A percentile compares a stretch with the other conserved stretches of the same genome.
Evolutionary conservation across 345 rosid species (phyloP).

Genomic region (Eucalyptus erythrocorys): DNA sequence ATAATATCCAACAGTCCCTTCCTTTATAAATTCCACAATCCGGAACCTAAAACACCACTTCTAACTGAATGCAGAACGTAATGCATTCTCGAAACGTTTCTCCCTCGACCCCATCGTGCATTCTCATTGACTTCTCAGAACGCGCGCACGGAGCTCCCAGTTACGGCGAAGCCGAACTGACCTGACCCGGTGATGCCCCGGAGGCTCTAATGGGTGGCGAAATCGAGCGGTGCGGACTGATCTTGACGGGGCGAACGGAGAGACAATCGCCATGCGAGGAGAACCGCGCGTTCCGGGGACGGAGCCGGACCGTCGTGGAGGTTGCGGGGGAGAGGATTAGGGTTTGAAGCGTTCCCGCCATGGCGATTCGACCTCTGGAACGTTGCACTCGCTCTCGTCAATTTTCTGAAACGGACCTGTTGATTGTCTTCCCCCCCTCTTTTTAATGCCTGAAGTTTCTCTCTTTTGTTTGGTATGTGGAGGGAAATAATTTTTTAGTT

Average conservation of each 20-base stretch:
- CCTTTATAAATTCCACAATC: background rate
- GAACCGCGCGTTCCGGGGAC: background rate
- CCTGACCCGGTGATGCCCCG: constrained; percentile 25
- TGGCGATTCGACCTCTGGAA: background rate
- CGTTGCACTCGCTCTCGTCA: background rate
- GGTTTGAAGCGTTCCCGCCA: constrained; percentile 42
- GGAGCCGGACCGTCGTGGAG: background rate
- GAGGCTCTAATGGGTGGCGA: constrained; percentile 27
- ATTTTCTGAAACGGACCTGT: too few species aligned
- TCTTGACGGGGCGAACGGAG: constrained; percentile 4
- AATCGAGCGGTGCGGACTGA: constrained; percentile 5
- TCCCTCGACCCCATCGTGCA: background rate
- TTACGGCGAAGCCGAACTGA: background rate
- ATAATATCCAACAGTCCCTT: background rate
- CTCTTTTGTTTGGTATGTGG: background rate
- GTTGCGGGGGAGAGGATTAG: constrained; percentile 1
- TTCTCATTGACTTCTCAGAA: background rate
- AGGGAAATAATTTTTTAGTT: background rate
- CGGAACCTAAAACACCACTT: background rate
- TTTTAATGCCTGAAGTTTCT: too few species aligned
- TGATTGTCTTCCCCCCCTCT: too few species aligned
- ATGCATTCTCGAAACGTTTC: background rate
- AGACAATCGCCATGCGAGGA: background rate
- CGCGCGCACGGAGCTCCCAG: background rate
- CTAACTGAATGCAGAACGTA: background rate